These are phyloP conservation scores for Schizothecium vesticola DNA, from an alignment of 495 filamentous ascomycete species.

Conservation along the genomic window DNA sequence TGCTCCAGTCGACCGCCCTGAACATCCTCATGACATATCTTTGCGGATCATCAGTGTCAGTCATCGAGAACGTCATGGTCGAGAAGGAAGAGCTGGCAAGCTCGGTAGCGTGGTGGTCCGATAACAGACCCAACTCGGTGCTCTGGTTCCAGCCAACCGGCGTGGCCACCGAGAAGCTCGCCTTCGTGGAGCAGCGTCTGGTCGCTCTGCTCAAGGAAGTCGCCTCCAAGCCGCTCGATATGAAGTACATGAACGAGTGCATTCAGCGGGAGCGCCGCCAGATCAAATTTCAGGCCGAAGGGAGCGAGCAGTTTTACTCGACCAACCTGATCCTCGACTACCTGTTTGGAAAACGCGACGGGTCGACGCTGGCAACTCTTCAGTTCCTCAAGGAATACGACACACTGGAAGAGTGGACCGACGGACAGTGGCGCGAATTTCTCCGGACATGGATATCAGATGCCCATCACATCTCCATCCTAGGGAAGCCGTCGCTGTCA, in stretches of 20 bases:
- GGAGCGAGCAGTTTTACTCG: slow-evolving; percentile 66
- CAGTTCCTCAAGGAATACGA: slow-evolving; percentile 69
- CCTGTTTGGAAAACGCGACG: slow-evolving; percentile 81
- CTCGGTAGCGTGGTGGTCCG: slow-evolving; percentile 67
- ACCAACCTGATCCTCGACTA: slow-evolving; percentile 83
- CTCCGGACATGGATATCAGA: slow-evolving; percentile 79
- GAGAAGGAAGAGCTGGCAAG: slow-evolving; percentile 91
- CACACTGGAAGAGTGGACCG: slow-evolving; percentile 68
- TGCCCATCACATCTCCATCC: slow-evolving; percentile 76
- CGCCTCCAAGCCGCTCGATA: slow-evolving; percentile 72
- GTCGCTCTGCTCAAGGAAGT: slow-evolving; percentile 78
- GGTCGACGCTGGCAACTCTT: slow-evolving; percentile 68
- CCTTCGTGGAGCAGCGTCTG: slow-evolving; percentile 75
- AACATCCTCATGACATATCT: slow-evolving; percentile 77
- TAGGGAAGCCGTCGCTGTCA: slow-evolving; percentile 73
- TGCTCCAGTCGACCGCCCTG: slow-evolving; percentile 58
- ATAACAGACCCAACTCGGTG: slow-evolving; percentile 71
- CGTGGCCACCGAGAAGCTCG: slow-evolving; percentile 81
- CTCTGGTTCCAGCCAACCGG: slow-evolving; percentile 78
- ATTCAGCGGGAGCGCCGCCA: slow-evolving; percentile 71
- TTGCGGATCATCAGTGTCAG: slow-evolving; percentile 83
- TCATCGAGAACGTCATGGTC: slow-evolving; percentile 86
- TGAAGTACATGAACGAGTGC: slow-evolving; percentile 83
- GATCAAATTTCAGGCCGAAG: slow-evolving; percentile 73
- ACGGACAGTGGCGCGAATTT: slow-evolving; percentile 76